phyloP scores from a whole-genome alignment of 345 rosid species.

The Hypericum androsaemum region DNA sequence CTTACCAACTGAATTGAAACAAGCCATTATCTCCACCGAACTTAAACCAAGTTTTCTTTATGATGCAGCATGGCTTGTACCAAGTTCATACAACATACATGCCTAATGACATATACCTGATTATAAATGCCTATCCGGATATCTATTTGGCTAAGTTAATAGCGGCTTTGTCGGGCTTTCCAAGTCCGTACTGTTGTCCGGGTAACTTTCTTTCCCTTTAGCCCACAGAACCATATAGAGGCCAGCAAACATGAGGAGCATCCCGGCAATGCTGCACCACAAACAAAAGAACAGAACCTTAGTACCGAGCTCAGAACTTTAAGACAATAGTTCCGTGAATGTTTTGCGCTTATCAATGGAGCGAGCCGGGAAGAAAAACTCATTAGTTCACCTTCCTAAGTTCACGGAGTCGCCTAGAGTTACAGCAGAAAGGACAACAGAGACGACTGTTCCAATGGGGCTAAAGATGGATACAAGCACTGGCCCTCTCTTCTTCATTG shows the following conservation, averaged over 20 bases:
- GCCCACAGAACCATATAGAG: constrained; percentile 86
- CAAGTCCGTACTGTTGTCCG: constrained; percentile 11
- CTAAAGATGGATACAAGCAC: constrained; percentile 78
- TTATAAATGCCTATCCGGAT: too few relatives aligned
- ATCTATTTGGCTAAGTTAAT: constrained; percentile 23
- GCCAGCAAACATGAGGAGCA: constrained; percentile 73
- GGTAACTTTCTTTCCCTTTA: constrained; percentile 61
- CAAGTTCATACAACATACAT: too few relatives aligned
- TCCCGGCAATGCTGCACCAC: constrained; percentile 59
- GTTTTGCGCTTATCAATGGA: too few relatives aligned
- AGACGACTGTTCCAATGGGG: constrained; percentile 61
- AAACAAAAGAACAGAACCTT: background rate
- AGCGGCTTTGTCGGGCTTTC: constrained; percentile 58
- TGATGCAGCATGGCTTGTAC: too few relatives aligned
- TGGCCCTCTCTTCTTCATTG: constrained; percentile 83
- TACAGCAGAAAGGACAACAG: constrained; percentile 46
- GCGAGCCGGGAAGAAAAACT: background rate
- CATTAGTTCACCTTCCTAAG: constrained; percentile 48
- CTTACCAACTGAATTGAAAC: too few relatives aligned
- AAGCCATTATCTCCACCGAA: too few relatives aligned
- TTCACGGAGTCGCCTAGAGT: constrained; percentile 53
- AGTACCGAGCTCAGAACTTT: background rate
- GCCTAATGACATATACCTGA: too few relatives aligned
- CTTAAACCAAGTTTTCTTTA: too few relatives aligned
- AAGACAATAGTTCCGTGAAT: background rate